A percentile compares a stretch with the other conserved stretches of the same genome.
Evolutionary conservation across 2,329 filamentous ascomycete genomes (phyloP).

Genomic region (Claviceps pusilla): DNA sequence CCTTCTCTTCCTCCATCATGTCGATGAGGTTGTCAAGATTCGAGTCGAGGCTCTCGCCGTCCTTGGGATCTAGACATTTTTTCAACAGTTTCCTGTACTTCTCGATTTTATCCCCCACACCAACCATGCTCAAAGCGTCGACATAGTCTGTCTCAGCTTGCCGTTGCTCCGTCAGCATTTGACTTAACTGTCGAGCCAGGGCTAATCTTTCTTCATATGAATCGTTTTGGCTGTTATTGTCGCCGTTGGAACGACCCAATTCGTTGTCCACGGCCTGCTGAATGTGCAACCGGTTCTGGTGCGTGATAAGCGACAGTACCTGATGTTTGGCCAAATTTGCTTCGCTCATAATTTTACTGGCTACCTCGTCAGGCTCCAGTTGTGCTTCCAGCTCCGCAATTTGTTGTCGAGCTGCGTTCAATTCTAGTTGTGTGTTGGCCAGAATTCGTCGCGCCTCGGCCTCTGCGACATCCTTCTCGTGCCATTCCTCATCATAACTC

Average conservation of each 20-base stretch:
- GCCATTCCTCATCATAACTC: constrained; percentile 60
- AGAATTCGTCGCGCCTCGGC: constrained; percentile 52
- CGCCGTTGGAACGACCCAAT: constrained; percentile 35
- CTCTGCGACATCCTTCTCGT: constrained; percentile 56
- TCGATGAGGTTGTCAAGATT: constrained; percentile 46
- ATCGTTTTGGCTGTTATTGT: constrained; percentile 24
- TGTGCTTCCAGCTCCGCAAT: constrained; percentile 41
- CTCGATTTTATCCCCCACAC: constrained; percentile 57
- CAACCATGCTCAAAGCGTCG: constrained; percentile 50
- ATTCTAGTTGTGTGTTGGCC: constrained; percentile 51
- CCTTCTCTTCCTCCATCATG: constrained; percentile 47
- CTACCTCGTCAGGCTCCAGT: constrained; percentile 40
- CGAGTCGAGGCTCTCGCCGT: constrained; percentile 52
- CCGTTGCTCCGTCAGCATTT: constrained; percentile 43
- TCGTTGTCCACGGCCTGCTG: constrained; percentile 37
- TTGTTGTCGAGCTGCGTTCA: constrained; percentile 44
- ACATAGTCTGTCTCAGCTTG: constrained; percentile 53
- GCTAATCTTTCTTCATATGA: constrained; percentile 39
- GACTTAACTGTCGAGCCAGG: constrained; percentile 42
- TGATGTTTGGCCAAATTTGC: constrained; percentile 34
- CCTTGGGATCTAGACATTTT: constrained; percentile 51
- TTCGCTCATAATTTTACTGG: constrained; percentile 35
- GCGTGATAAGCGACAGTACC: constrained; percentile 32
- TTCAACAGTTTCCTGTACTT: constrained; percentile 57
- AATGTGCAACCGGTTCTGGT: constrained; percentile 38